Conservation (phyloP, 2,329 filamentous ascomycete species). For the Colletotrichum sp. region DNA sequence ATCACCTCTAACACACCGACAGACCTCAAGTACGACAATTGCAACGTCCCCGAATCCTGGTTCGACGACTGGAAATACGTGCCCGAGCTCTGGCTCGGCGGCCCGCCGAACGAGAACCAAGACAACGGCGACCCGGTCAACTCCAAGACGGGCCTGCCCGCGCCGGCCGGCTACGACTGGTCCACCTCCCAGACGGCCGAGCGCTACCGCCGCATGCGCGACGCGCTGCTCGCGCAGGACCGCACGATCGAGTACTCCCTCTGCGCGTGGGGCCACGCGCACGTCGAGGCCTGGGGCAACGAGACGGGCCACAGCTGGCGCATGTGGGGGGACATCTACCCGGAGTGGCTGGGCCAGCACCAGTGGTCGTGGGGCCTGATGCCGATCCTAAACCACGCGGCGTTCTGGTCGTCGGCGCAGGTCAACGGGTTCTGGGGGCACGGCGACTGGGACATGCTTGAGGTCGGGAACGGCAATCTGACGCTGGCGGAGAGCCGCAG, state of each 20-base stretch:
- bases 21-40: slow-evolving; percentile 66
- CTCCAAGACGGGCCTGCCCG: slow-evolving; percentile 36
- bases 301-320: slow-evolving; percentile 51
- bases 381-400: slow-evolving; percentile 53
- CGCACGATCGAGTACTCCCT: slow-evolving; percentile 55
- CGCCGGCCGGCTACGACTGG: slow-evolving; percentile 56
- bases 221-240: slow-evolving; percentile 49
- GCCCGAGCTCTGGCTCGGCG: slow-evolving; percentile 27
- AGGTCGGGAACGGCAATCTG: slow-evolving; percentile 54
- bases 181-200: slow-evolving; percentile 47
- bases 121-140: slow-evolving; percentile 26
- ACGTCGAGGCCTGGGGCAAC: slow-evolving; percentile 55
- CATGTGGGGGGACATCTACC: slow-evolving; percentile 47
- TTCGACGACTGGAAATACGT: slow-evolving; percentile 35
- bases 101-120: slow-evolving; percentile 31
- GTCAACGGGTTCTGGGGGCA: slow-evolving; percentile 52
- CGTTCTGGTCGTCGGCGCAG: slow-evolving; percentile 41
- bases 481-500: slow-evolving; percentile 49
- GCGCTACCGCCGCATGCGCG: slow-evolving; percentile 56
- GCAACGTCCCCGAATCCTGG: slow-evolving; percentile 44
- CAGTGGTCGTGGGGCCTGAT: slow-evolving; percentile 29
- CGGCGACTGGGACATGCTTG: slow-evolving; percentile 56
- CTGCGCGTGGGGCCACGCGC: slow-evolving; percentile 58
- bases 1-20: background rate
- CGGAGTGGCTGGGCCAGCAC: slow-evolving; percentile 35